Conservation (phyloP, 2,329 filamentous ascomycete genomes). For the Diaporthe ilicicola region DNA sequence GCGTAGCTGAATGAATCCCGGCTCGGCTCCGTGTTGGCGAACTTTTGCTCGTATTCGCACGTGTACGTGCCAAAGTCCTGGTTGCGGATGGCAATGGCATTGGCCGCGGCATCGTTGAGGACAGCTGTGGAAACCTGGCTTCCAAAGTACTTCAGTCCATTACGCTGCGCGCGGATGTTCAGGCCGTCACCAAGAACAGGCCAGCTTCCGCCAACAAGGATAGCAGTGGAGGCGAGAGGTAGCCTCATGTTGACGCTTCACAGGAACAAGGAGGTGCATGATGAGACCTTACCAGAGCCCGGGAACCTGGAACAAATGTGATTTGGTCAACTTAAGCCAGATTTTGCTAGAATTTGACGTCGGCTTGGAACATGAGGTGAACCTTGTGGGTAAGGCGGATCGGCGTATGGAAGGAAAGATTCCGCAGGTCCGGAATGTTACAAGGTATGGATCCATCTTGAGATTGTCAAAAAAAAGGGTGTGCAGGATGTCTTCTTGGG, state of each 20-base stretch:
- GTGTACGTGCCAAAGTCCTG: conserved; percentile 70
- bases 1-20: conserved; percentile 65
- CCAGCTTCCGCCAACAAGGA: neutral
- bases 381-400: neutral
- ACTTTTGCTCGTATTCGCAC: conserved; percentile 68
- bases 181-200: conserved; percentile 23
- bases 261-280: neutral
- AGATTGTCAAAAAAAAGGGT: neutral
- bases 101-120: conserved; percentile 60
- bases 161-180: conserved; percentile 21
- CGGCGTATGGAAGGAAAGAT: neutral
- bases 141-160: conserved; percentile 61
- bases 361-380: neutral
- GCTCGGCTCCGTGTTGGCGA: conserved; percentile 66
- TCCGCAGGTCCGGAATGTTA: neutral
- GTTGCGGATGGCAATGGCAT: conserved; percentile 58
- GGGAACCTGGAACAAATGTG: neutral
- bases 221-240: neutral
- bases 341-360: too few species aligned
- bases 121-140: conserved; percentile 67
- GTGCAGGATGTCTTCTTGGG: neutral
- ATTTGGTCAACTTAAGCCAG: neutral
- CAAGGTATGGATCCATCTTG: neutral
- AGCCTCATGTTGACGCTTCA: neutral
- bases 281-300: neutral